Percentiles rank a stretch among this genome's conserved stretches.
phyloP scores from a whole-genome alignment of 2,329 filamentous ascomycete genomes.

The Hymenotorrendiella dingleyae region DNA sequence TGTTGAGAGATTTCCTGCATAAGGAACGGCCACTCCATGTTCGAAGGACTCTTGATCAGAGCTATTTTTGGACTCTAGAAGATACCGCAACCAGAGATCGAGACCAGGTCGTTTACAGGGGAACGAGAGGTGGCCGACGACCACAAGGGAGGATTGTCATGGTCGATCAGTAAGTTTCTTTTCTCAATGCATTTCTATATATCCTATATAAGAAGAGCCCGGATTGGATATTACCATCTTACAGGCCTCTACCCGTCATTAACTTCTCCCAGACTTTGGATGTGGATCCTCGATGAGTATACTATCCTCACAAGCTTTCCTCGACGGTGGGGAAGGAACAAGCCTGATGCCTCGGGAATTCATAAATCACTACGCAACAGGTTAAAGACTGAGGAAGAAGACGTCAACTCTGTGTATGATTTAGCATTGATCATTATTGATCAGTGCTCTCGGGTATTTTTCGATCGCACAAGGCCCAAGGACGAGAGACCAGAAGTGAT shows the following conservation, averaged over 20 bases:
- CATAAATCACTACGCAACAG: conserved; percentile 34
- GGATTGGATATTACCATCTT: too few relatives aligned
- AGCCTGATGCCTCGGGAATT: conserved; percentile 35
- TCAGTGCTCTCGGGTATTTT: conserved; percentile 35
- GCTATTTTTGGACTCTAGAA: conserved; percentile 35
- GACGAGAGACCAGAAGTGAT: conserved; percentile 35
- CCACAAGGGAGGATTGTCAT: conserved; percentile 30
- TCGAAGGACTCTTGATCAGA: conserved; percentile 40
- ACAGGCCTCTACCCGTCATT: too few relatives aligned
- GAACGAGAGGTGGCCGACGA: conserved; percentile 7
- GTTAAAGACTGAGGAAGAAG: conserved; percentile 22
- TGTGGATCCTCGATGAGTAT: conserved; percentile 36
- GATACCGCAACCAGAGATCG: conserved; percentile 34
- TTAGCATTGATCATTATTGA: conserved; percentile 37
- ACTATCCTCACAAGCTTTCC: conserved; percentile 38
- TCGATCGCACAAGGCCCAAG: conserved; percentile 32
- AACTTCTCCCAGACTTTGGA: conserved; percentile 30
- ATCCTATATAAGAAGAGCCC: too few relatives aligned
- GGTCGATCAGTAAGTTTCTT: conserved; percentile 33
- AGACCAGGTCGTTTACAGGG: conserved; percentile 21
- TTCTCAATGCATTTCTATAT: not conserved
- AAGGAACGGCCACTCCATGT: conserved; percentile 34
- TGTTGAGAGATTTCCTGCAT: conserved; percentile 16
- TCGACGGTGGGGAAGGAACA: conserved; percentile 37
- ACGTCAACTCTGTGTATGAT: conserved; percentile 35